Base-by-base conservation (phyloP, 257 asterid species). In the Apocynum venetum region DNA sequence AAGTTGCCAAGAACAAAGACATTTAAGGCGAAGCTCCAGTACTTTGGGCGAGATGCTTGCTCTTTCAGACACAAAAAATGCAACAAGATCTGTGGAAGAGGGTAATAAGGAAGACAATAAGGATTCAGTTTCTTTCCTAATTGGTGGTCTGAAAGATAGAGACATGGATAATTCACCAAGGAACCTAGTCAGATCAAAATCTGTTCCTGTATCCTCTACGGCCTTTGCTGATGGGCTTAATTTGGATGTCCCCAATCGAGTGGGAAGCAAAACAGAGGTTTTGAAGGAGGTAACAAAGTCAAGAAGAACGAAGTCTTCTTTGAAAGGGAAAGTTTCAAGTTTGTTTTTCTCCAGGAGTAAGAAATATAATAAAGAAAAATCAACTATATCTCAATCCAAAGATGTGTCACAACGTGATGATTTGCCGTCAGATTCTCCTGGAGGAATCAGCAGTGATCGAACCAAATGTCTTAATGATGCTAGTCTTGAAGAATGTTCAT, bases 31-130 rank as follows among this genome's bases (percentile, higher is more conserved):
- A 88, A 91, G 93, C 86, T 89, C 97, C 49, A 96, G 91, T 79
- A 93, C 99, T 43, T 87, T 96, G 86, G 99, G 98, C 46, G 99
- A 92, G 77, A 93, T 96, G 99, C 98, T 96, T 78, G 94, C 99
- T 51, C 97, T 96, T 79, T 96, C 97, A 19, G 98, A 93, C 77
- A 77, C 86, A 52, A 96, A 91, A 84, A 89, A 85, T 74, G 73
- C 87, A 46, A 74, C 76, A 41, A 53, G 71, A 76, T 78, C 74
- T 41, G 84, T 74, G 81, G 90, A 84, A 83, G 88, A 79, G 72
- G 74, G 78, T 53, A 76, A 75, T 44, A 80, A 61, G 75, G 87
- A 87, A 79, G 93, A 86, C 76, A n/a, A 81, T 47, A 81, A 76
- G 79, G 78, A 61, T 53, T 82, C 87, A 72, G 86, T 57, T 70